Percentiles rank a stretch among this genome's conserved stretches.
Evolutionary conservation across 495 filamentous ascomycete genomes (phyloP).

Genomic region (Aspergillus panamensis): DNA sequence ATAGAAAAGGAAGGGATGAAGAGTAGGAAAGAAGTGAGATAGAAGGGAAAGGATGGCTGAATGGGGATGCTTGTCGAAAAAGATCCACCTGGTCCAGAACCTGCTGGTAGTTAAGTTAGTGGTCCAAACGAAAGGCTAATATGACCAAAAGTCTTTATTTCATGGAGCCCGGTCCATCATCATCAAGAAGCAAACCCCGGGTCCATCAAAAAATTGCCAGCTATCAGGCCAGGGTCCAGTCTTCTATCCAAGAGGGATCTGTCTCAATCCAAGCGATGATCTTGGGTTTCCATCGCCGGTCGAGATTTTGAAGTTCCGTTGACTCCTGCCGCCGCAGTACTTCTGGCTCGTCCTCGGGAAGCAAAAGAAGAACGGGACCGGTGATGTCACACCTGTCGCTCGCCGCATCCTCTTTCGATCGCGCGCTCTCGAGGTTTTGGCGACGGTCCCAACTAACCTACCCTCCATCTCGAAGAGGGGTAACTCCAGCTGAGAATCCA

Average conservation of each 20-base stretch:
- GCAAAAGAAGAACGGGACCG: neutral
- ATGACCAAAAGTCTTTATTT: neutral
- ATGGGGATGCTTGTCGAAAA: conserved; percentile 4
- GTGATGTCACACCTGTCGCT: conserved; percentile 14
- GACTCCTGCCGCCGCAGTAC: neutral
- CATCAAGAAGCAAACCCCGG: neutral
- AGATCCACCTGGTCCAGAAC: conserved; percentile 10
- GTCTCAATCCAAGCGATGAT: neutral
- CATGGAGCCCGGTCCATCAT: neutral
- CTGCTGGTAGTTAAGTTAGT: neutral
- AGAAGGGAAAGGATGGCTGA: neutral
- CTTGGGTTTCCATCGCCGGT: neutral
- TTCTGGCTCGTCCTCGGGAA: neutral
- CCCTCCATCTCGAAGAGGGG: conserved; percentile 13
- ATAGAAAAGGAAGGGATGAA: conserved; percentile 4
- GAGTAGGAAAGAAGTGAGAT: conserved; percentile 1
- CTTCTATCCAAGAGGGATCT: neutral
- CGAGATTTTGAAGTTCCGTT: neutral
- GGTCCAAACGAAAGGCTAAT: conserved; percentile 10
- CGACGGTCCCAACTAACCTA: neutral
- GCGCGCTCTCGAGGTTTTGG: neutral
- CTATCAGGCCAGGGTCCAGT: neutral
- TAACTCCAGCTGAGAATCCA: neutral
- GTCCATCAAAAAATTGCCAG: conserved; percentile 1
- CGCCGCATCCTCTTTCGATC: neutral